Evolutionary conservation across 345 rosid genomes (phyloP), one percentile per base, ranked within the genome.

Genomic region (Cardiospermum halicacabum): DNA sequence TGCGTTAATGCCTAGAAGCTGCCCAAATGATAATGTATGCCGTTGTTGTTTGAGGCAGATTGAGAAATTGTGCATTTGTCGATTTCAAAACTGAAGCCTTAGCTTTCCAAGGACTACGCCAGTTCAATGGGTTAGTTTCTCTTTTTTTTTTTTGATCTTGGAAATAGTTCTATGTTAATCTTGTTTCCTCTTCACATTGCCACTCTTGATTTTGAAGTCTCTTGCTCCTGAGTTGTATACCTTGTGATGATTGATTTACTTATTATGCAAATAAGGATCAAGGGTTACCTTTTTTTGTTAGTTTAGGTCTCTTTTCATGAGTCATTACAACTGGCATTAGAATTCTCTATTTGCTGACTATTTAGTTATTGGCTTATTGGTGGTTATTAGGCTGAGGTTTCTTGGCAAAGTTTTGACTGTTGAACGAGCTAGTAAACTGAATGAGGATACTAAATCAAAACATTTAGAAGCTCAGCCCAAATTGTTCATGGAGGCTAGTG

Each of bases 401-500:
- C 99, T 91, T 65, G 97, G 96, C 30, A 94, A 85, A 81, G 89
- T 94, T 70, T 77, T 91, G 32, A 76, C 71, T 61, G 96, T 83
- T 65, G 97, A 87, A 78, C 84, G 87, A 77, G 96, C 95, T 49
- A 72, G 60, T 72, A 89, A 79, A 73, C 74, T 61, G 51, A 60
- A 63, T 13, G 84, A 81, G 69, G 81, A 75, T 59, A 76, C 66
- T 19, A 83, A 84, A 76, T 25, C 60, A 61, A 72, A 51, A 62
- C 76, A 79, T 55, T 54, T 54, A 11, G 84, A 82, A 65, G 76
- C 56, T 58, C 80, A 78, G 11, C 53, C 68, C 32, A 31, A 50
- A 58, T 72, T 78, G 32, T 25, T 69, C 70, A 40, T 37, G 34
- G 79, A 79, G 58, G 70, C 76, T 74, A 24, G 66, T 58, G 21